phyloP scores from a whole-genome alignment of 2,329 filamentous ascomycete species.

The Rutstroemia sp. region DNA sequence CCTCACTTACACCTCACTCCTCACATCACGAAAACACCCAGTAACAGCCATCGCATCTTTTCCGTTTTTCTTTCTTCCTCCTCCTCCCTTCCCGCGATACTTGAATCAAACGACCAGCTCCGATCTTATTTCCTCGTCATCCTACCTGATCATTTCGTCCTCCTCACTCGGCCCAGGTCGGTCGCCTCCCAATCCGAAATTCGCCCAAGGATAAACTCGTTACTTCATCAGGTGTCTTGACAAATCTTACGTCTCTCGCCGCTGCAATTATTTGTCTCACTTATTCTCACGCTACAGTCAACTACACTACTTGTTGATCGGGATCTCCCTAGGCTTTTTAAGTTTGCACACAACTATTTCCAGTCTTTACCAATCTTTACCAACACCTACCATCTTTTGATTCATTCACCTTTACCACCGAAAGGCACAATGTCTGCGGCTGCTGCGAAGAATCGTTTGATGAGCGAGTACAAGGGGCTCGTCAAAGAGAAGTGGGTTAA shows the following conservation, averaged over 20 bases:
- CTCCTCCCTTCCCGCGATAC: no score
- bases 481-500: constrained; percentile 90
- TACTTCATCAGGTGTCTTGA: background rate
- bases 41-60: background rate
- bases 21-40: background rate
- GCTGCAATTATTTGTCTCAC: no score
- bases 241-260: background rate
- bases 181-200: background rate
- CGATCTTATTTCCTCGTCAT: no score
- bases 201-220: background rate
- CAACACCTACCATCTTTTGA: background rate
- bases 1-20: no score
- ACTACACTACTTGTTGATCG: background rate
- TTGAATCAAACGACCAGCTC: no score
- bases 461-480: constrained; percentile 79
- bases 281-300: no score
- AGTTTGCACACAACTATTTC: background rate
- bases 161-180: background rate
- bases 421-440: constrained; percentile 19
- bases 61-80: background rate
- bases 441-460: constrained; percentile 70
- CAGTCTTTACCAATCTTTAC: background rate
- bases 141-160: background rate
- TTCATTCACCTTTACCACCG: background rate
- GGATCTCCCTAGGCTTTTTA: background rate